These are phyloP conservation scores for Microdochium paspali DNA, from an alignment of 2,329 filamentous ascomycete species.

Conservation along the genomic window DNA sequence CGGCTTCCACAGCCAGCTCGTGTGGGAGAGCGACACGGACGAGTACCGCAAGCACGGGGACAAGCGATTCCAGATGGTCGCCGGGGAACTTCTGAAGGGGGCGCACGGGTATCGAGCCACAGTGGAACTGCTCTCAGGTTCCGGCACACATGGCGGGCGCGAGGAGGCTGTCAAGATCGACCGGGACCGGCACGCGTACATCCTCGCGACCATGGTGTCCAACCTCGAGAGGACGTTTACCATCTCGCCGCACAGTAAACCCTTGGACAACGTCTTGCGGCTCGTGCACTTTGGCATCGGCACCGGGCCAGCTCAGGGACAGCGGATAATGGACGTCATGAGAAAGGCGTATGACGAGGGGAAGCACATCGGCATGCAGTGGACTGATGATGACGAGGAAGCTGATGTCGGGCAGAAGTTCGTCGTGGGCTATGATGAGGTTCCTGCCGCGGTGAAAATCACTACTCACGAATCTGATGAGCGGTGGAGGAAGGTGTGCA, in stretches of 20 bases:
- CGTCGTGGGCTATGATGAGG: constrained; percentile 59
- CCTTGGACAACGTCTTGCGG: constrained; percentile 61
- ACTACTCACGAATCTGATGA: constrained; percentile 57
- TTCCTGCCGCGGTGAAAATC: constrained; percentile 55
- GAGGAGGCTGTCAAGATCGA: constrained; percentile 19
- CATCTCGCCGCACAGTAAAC: constrained; percentile 65
- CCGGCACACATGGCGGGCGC: constrained; percentile 7
- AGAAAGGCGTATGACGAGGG: constrained; percentile 49
- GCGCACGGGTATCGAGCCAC: constrained; percentile 39
- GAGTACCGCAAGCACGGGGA: constrained; percentile 70
- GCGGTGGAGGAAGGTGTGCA: constrained; percentile 75
- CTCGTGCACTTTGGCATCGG: constrained; percentile 68
- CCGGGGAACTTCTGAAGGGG: constrained; percentile 57
- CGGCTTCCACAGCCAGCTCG: constrained; percentile 79
- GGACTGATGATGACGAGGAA: constrained; percentile 25
- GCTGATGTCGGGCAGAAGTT: constrained; percentile 45
- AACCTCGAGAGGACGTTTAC: constrained; percentile 74
- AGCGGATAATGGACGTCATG: constrained; percentile 69
- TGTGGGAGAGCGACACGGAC: constrained; percentile 82
- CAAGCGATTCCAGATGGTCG: constrained; percentile 78
- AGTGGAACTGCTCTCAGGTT: constrained; percentile 22
- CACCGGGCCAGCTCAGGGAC: constrained; percentile 32
- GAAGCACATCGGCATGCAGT: constrained; percentile 40
- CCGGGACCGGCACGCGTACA: constrained; percentile 57
- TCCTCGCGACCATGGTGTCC: constrained; percentile 67